Conservation (phyloP, 495 filamentous ascomycete genomes). For the Aspergillus avenaceus region DNA sequence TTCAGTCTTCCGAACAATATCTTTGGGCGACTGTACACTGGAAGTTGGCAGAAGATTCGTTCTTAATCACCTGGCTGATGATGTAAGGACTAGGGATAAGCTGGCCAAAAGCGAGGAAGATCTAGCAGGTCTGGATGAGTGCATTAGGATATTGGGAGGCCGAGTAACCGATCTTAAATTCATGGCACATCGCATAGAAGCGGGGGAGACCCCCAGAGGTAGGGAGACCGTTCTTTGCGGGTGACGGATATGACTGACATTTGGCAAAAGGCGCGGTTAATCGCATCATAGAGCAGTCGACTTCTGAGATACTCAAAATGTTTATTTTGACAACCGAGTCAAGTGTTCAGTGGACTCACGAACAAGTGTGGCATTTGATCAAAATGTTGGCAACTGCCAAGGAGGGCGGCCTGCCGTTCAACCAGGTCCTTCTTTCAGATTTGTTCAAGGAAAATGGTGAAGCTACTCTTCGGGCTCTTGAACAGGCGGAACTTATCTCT, state of each 20-base stretch:
- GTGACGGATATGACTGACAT: conserved; percentile 12
- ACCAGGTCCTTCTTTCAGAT: conserved; percentile 71
- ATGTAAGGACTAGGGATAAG: conserved; percentile 35
- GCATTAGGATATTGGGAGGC: conserved; percentile 78
- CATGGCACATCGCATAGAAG: conserved; percentile 83
- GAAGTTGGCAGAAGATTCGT: conserved; percentile 87
- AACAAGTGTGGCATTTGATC: conserved; percentile 90
- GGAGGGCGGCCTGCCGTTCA: conserved; percentile 64
- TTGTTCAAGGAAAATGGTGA: conserved; percentile 68
- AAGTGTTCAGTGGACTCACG: conserved; percentile 59
- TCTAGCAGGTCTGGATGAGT: conserved; percentile 67
- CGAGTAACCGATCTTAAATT: conserved; percentile 92
- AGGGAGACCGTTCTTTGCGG: conserved; percentile 3
- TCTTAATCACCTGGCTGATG: conserved; percentile 68
- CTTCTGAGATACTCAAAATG: conserved; percentile 89
- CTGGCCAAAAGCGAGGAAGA: conserved; percentile 35
- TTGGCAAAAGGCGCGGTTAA: conserved; percentile 62
- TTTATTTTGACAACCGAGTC: conserved; percentile 62
- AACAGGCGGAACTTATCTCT: conserved; percentile 83
- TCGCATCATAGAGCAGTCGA: conserved; percentile 83
- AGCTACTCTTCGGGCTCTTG: conserved; percentile 68
- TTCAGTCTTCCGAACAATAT: conserved; percentile 81
- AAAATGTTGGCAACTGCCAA: conserved; percentile 58
- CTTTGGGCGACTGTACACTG: conserved; percentile 78
- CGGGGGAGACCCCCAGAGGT: conserved; percentile 76